Conservation (phyloP, 345 rosid species). For the Citrus reticulata region DNA sequence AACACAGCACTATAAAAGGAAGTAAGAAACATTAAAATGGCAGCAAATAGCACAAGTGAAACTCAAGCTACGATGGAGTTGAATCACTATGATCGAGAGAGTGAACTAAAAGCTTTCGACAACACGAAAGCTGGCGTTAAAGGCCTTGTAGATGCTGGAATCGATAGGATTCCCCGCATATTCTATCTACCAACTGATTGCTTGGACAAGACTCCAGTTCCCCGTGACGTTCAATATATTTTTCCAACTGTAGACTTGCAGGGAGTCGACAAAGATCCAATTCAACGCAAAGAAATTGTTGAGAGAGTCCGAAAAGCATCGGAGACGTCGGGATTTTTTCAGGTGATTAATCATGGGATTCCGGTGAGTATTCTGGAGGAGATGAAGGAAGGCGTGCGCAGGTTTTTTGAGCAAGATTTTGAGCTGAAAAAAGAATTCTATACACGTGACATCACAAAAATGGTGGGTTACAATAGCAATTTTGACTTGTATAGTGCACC, state of each 20-base stretch:
- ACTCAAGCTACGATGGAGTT: not conserved
- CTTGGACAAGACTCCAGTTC: not conserved
- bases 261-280: not conserved
- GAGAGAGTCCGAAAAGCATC: not conserved
- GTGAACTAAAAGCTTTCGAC: constrained; percentile 11
- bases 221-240: not conserved
- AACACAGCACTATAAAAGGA: too few species aligned
- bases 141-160: constrained; percentile 4
- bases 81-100: not conserved
- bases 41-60: not conserved
- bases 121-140: constrained; percentile 8
- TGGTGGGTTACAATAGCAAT: constrained; percentile 3
- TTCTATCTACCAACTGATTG: not conserved
- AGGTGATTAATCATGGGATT: constrained; percentile 17
- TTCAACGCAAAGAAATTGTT: constrained; percentile 4
- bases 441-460: not conserved
- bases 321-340: constrained; percentile 15
- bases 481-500: constrained; percentile 26
- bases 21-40: not conserved
- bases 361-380: constrained; percentile 1
- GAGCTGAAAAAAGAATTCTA: constrained; percentile 19
- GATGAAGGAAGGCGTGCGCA: not conserved
- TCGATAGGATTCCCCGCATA: constrained; percentile 2
- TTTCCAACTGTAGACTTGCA: not conserved
- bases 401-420: constrained; percentile 15